These are phyloP conservation scores for Mycena epipterygia DNA, from an alignment of 768 basidiomycete genomes.

Conservation along the genomic window DNA sequence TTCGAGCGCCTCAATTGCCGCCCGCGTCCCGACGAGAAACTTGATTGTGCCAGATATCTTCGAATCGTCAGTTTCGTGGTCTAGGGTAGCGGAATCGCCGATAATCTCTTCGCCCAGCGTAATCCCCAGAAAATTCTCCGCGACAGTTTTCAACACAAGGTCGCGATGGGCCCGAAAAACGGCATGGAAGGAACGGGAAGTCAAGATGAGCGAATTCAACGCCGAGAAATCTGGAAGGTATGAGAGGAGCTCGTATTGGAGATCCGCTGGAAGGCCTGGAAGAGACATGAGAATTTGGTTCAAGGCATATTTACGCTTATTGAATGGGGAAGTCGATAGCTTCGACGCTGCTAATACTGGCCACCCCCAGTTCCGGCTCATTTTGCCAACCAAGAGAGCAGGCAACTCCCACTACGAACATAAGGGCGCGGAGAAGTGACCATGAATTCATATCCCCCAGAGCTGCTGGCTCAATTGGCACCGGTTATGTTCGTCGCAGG, in stretches of 20 bases:
- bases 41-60: constrained; percentile 14
- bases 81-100: background rate
- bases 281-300: constrained; percentile 14
- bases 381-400: too few species aligned
- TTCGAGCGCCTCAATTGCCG: constrained; percentile 2
- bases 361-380: too few species aligned
- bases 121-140: constrained; percentile 25
- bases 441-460: constrained; percentile 95
- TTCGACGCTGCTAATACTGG: background rate
- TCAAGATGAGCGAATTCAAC: constrained; percentile 6
- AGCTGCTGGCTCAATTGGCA: constrained; percentile 88
- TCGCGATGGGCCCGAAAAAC: constrained; percentile 12
- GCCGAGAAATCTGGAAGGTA: constrained; percentile 15
- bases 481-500: constrained; percentile 98
- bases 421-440: background rate
- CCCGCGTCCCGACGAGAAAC: constrained; percentile 7
- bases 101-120: constrained; percentile 13
- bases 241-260: constrained; percentile 14
- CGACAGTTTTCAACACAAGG: constrained; percentile 14
- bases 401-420: constrained; percentile 2
- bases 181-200: constrained; percentile 18
- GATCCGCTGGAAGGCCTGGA: background rate
- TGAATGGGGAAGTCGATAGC: background rate
- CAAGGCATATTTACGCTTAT: constrained; percentile 1
- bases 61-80: background rate